phyloP scores from a whole-genome alignment of 768 basidiomycete genomes.

The Pisolithus marmoratus region DNA sequence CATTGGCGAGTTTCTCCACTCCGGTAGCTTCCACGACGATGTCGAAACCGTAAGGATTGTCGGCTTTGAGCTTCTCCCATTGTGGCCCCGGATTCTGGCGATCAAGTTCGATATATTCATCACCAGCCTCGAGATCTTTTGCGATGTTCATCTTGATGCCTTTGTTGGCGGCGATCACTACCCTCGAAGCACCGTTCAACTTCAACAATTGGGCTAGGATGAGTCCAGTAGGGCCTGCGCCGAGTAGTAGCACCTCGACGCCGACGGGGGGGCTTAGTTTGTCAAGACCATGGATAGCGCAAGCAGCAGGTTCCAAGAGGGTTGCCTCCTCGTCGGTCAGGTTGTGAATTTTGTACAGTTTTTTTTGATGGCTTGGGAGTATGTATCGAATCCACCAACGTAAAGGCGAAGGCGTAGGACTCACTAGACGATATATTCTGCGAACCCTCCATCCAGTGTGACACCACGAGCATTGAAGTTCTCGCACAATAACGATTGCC shows the following conservation, averaged over 20 bases:
- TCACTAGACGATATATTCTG: conserved; percentile 83
- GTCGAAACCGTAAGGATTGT: conserved; percentile 86
- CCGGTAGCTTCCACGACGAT: conserved; percentile 81
- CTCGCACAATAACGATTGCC: conserved; percentile 79
- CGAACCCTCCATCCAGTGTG: conserved; percentile 79
- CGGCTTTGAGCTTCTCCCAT: conserved; percentile 74
- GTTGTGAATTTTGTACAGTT: conserved; percentile 85
- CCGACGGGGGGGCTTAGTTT: conserved; percentile 80
- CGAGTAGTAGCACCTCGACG: conserved; percentile 76
- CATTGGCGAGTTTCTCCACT: conserved; percentile 80
- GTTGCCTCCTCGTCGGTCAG: conserved; percentile 84
- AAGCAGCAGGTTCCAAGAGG: conserved; percentile 84
- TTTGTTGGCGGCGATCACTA: conserved; percentile 86
- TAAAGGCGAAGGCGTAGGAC: conserved; percentile 15
- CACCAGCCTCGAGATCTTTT: conserved; percentile 67
- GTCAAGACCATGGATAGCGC: conserved; percentile 89
- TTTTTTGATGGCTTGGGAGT: conserved; percentile 47
- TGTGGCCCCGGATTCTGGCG: conserved; percentile 66
- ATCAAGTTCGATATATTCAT: conserved; percentile 85
- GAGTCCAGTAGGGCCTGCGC: conserved; percentile 90
- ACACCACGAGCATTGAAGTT: conserved; percentile 79
- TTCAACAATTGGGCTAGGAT: conserved; percentile 86
- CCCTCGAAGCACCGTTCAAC: conserved; percentile 73
- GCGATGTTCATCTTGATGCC: conserved; percentile 90
- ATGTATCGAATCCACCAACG: neutral